Conservation (phyloP, 768 basidiomycete genomes). For the Rhizopogon vesiculosus region DNA sequence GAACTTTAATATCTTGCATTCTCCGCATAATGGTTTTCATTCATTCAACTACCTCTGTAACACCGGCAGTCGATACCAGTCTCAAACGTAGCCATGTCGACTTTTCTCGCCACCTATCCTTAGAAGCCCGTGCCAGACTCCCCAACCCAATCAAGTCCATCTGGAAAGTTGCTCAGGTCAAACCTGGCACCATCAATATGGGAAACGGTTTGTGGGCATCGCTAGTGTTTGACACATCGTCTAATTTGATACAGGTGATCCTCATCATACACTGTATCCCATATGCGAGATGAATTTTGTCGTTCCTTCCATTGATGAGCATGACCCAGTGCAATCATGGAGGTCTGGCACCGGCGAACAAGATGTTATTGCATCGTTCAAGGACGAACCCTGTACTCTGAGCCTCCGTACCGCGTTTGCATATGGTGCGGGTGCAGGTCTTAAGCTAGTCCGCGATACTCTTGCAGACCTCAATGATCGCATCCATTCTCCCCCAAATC, state of each 20-base stretch:
- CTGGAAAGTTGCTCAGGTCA: slow-evolving; percentile 31
- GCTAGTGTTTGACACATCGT: neutral
- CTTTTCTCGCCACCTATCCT: slow-evolving; percentile 28
- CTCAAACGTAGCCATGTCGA: slow-evolving; percentile 24
- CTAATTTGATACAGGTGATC: slow-evolving; percentile 22
- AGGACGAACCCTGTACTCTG: slow-evolving; percentile 23
- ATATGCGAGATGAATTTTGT: slow-evolving; percentile 29
- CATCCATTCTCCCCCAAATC: slow-evolving; percentile 29
- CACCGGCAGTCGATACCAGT: slow-evolving; percentile 6
- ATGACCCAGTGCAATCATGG: slow-evolving; percentile 28
- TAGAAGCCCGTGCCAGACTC: slow-evolving; percentile 27
- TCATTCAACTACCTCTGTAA: slow-evolving; percentile 8
- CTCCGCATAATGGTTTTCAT: slow-evolving; percentile 21
- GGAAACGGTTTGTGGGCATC: slow-evolving; percentile 24
- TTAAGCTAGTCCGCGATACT: slow-evolving; percentile 26
- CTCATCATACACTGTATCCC: slow-evolving; percentile 29
- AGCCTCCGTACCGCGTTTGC: slow-evolving; percentile 32
- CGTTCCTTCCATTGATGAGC: slow-evolving; percentile 24
- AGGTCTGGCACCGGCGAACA: slow-evolving; percentile 20
- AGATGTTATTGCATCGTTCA: slow-evolving; percentile 22
- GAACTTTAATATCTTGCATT: neutral
- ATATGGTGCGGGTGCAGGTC: slow-evolving; percentile 33
- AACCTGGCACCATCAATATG: slow-evolving; percentile 31
- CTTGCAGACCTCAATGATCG: slow-evolving; percentile 31
- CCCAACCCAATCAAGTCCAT: slow-evolving; percentile 34